A percentile compares a stretch with the other conserved stretches of the same genome.
These are phyloP conservation scores for Ensete glaucum DNA, from an alignment of 176 grass and related monocot species.

Conservation along the genomic window DNA sequence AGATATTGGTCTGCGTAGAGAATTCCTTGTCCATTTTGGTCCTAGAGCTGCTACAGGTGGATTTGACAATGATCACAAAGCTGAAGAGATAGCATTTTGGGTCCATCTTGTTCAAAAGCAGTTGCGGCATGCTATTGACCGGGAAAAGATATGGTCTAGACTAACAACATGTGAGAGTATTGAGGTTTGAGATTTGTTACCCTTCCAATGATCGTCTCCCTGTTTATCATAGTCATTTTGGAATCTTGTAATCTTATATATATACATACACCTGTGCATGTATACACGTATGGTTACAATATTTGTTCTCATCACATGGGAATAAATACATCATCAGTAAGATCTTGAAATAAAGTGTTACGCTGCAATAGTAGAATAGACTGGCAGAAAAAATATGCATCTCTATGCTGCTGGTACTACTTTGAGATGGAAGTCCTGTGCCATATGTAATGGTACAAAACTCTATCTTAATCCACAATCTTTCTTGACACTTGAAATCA, in stretches of 20 bases:
- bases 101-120: constrained; percentile 77
- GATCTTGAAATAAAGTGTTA: neutral
- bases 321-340: neutral
- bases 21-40: constrained; percentile 90
- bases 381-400: neutral
- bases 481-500: neutral
- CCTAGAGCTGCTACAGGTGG: constrained; percentile 58
- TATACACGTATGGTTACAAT: neutral
- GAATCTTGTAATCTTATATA: neutral
- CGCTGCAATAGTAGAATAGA: neutral
- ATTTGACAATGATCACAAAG: constrained; percentile 45
- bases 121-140: constrained; percentile 64
- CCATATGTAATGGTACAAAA: neutral
- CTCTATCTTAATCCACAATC: neutral
- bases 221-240: neutral
- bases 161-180: constrained; percentile 98
- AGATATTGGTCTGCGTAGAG: constrained; percentile 79
- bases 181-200: constrained; percentile 52
- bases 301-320: neutral
- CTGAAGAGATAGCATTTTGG: constrained; percentile 82
- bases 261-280: neutral
- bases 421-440: neutral
- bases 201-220: neutral
- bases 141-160: constrained; percentile 99
- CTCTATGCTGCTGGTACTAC: neutral